Percentiles rank a stretch among this genome's conserved stretches.
Evolutionary conservation across 1,284 basidiomycete genomes (phyloP).

Genomic region (Gymnopus androsaceus): DNA sequence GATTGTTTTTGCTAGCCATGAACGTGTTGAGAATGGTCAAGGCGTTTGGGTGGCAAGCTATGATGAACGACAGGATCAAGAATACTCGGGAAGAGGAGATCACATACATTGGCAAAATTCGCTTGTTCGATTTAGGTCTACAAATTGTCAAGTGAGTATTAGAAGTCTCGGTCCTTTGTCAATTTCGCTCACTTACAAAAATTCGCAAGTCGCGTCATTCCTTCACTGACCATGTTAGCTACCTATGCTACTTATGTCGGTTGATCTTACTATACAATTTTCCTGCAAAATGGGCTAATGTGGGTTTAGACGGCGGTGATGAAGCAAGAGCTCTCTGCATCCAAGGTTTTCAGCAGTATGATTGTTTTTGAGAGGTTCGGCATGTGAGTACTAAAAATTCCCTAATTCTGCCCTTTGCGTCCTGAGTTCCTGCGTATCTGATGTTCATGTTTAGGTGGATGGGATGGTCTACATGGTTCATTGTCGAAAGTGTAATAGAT

Average conservation of each 20-base stretch:
- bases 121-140: constrained; percentile 40
- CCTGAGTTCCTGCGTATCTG: too few relatives aligned
- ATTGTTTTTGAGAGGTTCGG: constrained; percentile 27
- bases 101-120: constrained; percentile 42
- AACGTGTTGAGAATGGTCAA: constrained; percentile 66
- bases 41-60: constrained; percentile 70
- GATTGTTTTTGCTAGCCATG: too few relatives aligned
- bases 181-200: constrained; percentile 40
- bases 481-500: not conserved
- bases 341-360: constrained; percentile 23
- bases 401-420: too few relatives aligned
- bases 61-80: constrained; percentile 50
- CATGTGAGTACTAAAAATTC: constrained; percentile 6
- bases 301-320: constrained; percentile 40
- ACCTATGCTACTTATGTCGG: constrained; percentile 46
- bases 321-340: constrained; percentile 27
- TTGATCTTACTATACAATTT: constrained; percentile 1
- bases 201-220: constrained; percentile 51
- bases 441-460: too few relatives aligned
- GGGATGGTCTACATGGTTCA: not conserved
- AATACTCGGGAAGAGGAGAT: constrained; percentile 63
- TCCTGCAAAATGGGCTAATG: not conserved
- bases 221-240: constrained; percentile 57
- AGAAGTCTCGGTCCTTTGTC: not conserved
- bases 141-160: constrained; percentile 11